phyloP scores from a whole-genome alignment of 106 monocot species.

The Acorus calamus region DNA sequence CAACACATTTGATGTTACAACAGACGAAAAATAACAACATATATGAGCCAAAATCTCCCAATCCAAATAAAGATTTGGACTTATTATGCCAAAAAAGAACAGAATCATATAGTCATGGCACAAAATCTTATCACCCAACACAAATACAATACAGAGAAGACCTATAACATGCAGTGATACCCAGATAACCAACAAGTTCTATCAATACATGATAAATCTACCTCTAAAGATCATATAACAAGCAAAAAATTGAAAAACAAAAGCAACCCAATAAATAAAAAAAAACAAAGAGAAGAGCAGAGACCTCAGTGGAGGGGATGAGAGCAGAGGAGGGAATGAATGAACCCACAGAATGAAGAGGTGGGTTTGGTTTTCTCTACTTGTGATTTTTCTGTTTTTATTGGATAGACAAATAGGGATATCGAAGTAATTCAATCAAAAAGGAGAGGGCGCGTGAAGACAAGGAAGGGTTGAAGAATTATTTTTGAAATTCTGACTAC shows the following conservation, averaged over 20 bases:
- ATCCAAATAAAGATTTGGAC: too few species aligned
- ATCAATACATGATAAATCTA: background rate
- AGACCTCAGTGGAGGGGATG: background rate
- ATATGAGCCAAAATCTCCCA: too few species aligned
- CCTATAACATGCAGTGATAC: too few species aligned
- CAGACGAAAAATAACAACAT: too few species aligned
- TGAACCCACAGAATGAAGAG: background rate
- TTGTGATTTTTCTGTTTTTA: too few species aligned
- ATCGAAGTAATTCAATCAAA: background rate
- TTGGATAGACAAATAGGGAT: background rate
- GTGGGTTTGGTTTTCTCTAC: too few species aligned
- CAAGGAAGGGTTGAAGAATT: background rate
- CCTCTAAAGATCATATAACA: background rate
- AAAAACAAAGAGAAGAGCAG: background rate
- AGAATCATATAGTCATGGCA: too few species aligned
- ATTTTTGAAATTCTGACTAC: background rate
- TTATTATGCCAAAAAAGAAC: too few species aligned
- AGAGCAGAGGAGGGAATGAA: conserved; percentile 4
- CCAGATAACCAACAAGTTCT: too few species aligned
- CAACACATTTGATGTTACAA: too few species aligned
- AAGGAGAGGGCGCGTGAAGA: background rate
- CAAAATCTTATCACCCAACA: too few species aligned
- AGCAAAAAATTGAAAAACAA: background rate
- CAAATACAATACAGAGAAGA: too few species aligned
- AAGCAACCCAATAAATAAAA: background rate